A percentile compares a stretch with the other conserved stretches of the same genome.
phyloP scores from a whole-genome alignment of 2,329 filamentous ascomycete species.

The Ophiostoma ips region DNA sequence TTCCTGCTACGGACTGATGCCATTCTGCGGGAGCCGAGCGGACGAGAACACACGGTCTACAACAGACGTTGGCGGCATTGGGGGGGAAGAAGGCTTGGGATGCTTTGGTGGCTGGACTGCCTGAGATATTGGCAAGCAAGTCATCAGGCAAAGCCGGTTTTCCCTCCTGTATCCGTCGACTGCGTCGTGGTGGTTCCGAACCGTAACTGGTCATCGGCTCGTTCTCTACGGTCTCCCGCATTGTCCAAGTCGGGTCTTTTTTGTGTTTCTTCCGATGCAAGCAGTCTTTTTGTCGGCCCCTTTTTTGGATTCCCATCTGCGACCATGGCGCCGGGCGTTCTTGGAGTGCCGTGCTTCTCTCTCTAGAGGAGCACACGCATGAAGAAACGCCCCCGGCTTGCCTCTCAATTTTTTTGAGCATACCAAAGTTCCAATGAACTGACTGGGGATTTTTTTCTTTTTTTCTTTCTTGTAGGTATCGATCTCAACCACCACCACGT shows the following conservation, averaged over 20 bases:
- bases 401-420: conserved; percentile 36
- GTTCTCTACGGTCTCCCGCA: neutral
- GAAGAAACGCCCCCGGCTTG: neutral
- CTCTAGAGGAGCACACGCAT: neutral
- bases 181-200: neutral
- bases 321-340: neutral
- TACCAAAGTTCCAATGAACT: conserved; percentile 44
- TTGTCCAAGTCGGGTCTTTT: neutral
- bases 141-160: neutral
- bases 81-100: neutral
- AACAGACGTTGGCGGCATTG: neutral
- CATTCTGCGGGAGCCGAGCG: neutral
- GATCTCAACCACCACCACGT: conserved; percentile 59
- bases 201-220: neutral
- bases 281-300: neutral
- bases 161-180: too few species aligned
- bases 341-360: neutral
- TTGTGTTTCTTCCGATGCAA: neutral
- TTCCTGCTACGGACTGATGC: conserved; percentile 2
- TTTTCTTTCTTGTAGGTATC: conserved; percentile 42
- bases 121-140: neutral
- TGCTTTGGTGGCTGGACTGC: neutral
- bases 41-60: neutral
- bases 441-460: conserved; percentile 28
- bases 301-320: conserved; percentile 2